Evolutionary conservation across 805 yeast genomes (phyloP).

Genomic region (Spathaspora girioi): DNA sequence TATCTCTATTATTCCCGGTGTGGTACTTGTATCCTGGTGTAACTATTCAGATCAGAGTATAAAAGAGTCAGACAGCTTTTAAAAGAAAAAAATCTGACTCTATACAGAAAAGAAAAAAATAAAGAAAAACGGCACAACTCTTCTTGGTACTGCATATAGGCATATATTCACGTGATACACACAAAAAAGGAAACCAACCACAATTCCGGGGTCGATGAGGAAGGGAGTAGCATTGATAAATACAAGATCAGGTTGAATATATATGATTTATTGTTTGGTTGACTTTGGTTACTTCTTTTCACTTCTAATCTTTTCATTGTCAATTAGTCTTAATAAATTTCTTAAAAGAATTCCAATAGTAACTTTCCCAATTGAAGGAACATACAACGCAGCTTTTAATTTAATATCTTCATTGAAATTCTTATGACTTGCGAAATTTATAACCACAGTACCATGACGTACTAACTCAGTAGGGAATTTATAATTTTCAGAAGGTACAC

Average conservation of each 20-base stretch:
- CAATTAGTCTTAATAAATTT: constrained; percentile 77
- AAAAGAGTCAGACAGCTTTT: neutral
- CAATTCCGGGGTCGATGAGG: neutral
- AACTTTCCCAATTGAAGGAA: constrained; percentile 94
- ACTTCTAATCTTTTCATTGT: constrained; percentile 47
- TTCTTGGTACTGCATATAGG: neutral
- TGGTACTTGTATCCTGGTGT: neutral
- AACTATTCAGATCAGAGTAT: neutral
- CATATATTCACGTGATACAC: neutral
- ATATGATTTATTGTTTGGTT: neutral
- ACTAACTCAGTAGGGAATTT: constrained; percentile 82
- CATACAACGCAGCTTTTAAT: constrained; percentile 83
- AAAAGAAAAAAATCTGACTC: neutral
- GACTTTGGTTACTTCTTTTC: neutral
- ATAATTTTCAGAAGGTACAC: constrained; percentile 82
- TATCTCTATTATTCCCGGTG: neutral
- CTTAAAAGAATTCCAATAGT: constrained; percentile 93
- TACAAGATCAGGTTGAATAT: neutral
- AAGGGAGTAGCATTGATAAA: neutral
- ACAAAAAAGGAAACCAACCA: neutral
- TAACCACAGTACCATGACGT: constrained; percentile 83
- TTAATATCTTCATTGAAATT: constrained; percentile 84
- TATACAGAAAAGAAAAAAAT: neutral
- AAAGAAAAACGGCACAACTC: neutral
- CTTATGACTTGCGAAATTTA: constrained; percentile 85